Conservation (phyloP, 371 early-diverging fungal genomes). For the Syncephalastrum contaminatum region DNA sequence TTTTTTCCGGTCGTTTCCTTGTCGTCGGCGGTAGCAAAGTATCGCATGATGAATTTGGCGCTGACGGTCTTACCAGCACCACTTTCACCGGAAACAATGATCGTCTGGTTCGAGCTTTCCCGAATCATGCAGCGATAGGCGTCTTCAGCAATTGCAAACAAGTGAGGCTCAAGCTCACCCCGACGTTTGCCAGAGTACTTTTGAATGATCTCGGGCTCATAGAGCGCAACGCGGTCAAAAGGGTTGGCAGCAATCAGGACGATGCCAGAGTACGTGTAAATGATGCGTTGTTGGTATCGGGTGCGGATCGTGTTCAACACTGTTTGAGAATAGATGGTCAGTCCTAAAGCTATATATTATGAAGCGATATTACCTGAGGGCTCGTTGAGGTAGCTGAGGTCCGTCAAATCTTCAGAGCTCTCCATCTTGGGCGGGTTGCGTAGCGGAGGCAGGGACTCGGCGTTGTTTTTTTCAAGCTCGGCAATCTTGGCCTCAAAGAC, state of each 20-base stretch:
- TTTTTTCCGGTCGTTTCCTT: conserved; percentile 46
- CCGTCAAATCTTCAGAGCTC: conserved; percentile 89
- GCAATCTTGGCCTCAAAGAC: conserved; percentile 69
- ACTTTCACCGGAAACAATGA: conserved; percentile 98
- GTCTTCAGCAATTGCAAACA: conserved; percentile 98
- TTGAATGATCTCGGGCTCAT: conserved; percentile 85
- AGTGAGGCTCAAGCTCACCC: conserved; percentile 96
- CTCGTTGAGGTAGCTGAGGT: conserved; percentile 90
- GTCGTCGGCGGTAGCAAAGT: conserved; percentile 92
- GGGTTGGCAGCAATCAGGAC: conserved; percentile 99
- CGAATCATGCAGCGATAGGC: conserved; percentile 96
- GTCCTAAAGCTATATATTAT: neutral
- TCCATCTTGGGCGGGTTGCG: conserved; percentile 90
- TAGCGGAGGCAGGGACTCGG: conserved; percentile 76
- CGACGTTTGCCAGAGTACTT: conserved; percentile 91
- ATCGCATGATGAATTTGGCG: conserved; percentile 97
- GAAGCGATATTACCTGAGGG: conserved; percentile 65
- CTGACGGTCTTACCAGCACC: conserved; percentile 97
- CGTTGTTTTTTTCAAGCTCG: conserved; percentile 67
- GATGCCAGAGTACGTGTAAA: conserved; percentile 99
- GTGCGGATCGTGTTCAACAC: conserved; percentile 89
- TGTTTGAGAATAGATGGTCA: conserved; percentile 9
- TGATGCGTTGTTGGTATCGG: conserved; percentile 85
- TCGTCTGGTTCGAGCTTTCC: conserved; percentile 93
- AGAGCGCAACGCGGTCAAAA: conserved; percentile 85